phyloP scores from a whole-genome alignment of 176 grass and related monocot species.

The Saccharum spontaneum region DNA sequence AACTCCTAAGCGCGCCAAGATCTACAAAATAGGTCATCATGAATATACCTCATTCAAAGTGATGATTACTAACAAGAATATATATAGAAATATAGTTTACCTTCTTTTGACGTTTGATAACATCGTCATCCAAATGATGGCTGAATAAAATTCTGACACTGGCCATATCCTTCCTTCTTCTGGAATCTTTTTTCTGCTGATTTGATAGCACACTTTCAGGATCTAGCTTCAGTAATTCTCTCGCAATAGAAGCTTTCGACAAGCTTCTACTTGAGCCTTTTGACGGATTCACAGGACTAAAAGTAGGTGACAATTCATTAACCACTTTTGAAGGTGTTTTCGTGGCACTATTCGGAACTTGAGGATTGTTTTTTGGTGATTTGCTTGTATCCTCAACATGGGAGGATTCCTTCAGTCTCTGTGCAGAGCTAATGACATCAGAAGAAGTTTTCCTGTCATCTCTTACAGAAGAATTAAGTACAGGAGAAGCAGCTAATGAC shows the following conservation, averaged over 20 bases:
- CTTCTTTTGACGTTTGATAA: slow-evolving; percentile 86
- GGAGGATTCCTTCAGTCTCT: slow-evolving; percentile 13
- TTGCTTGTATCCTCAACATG: slow-evolving; percentile 34
- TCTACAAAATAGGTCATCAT: slow-evolving; percentile 45
- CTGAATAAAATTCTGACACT: slow-evolving; percentile 70
- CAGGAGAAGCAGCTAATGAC: slow-evolving; percentile 39
- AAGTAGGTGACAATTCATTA: slow-evolving; percentile 66
- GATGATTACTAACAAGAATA: background rate
- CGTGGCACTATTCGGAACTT: slow-evolving; percentile 13
- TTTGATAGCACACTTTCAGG: slow-evolving; percentile 30
- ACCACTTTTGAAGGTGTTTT: slow-evolving; percentile 47
- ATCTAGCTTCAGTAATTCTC: slow-evolving; percentile 63
- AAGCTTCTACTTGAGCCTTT: slow-evolving; percentile 51
- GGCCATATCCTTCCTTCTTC: slow-evolving; percentile 64
- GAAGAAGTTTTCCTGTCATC: slow-evolving; percentile 42
- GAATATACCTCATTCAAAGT: slow-evolving; percentile 18
- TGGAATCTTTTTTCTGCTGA: slow-evolving; percentile 45
- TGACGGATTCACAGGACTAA: slow-evolving; percentile 56
- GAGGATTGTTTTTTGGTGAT: slow-evolving; percentile 26
- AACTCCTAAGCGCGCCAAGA: slow-evolving; percentile 64
- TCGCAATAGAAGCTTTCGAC: slow-evolving; percentile 46
- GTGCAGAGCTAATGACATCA: slow-evolving; percentile 32
- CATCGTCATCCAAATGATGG: slow-evolving; percentile 73
- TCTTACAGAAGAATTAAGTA: slow-evolving; percentile 41
- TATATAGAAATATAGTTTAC: slow-evolving; percentile 42